A percentile compares a stretch with the other conserved stretches of the same genome.
phyloP scores from a whole-genome alignment of 768 basidiomycete species.

The Agrocybe pediades region DNA sequence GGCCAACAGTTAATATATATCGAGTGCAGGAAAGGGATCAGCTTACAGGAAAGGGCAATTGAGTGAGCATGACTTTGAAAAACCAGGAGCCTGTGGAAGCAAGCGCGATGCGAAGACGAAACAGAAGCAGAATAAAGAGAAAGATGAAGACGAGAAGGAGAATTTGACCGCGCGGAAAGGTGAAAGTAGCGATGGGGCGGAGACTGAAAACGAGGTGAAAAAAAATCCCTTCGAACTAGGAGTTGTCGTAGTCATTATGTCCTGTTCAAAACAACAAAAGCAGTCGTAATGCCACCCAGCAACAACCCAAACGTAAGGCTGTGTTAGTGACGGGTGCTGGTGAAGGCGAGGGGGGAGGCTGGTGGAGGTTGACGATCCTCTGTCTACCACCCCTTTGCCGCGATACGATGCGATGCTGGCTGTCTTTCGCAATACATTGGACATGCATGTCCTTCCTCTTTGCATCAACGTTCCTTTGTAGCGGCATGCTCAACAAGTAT shows the following conservation, averaged over 20 bases:
- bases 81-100: constrained; percentile 58
- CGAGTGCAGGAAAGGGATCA: constrained; percentile 89
- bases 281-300: no score
- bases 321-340: background rate
- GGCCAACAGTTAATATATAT: no score
- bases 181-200: constrained; percentile 12
- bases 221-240: no score
- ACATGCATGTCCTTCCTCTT: constrained; percentile 61
- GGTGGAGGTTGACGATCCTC: constrained; percentile 64
- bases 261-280: no score
- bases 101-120: constrained; percentile 42
- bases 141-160: constrained; percentile 19
- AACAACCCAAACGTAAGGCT: background rate
- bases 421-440: constrained; percentile 81
- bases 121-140: constrained; percentile 23
- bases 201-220: constrained; percentile 9
- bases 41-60: constrained; percentile 69
- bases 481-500: background rate
- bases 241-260: no score
- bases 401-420: constrained; percentile 91
- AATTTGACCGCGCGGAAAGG: constrained; percentile 19
- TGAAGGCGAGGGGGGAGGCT: no score
- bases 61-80: constrained; percentile 80
- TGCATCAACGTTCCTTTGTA: background rate
- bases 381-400: constrained; percentile 61